Base-by-base conservation (phyloP, 495 filamentous ascomycete genomes). In the Penicillium bovifimosum region DNA sequence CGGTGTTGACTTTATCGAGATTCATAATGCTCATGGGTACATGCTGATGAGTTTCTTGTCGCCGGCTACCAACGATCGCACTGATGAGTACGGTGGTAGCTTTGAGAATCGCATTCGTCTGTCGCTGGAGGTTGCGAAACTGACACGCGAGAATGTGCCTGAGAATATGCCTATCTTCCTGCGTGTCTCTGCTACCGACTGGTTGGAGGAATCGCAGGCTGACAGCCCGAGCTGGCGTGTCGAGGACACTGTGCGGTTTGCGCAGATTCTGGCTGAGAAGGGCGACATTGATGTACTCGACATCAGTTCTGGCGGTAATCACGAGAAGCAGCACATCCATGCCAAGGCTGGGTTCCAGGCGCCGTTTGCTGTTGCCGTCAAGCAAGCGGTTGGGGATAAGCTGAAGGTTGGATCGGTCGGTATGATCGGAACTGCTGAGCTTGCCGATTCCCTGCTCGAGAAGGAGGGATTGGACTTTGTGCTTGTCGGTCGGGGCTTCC, bases 121-220 rank as follows among this genome's bases (percentile, higher is more conserved):
- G 17, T 62, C 73, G 0, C 57, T 78, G n/a, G 84, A 86, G 60
- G 71, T 87, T 28, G 76, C 79, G 17, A 67, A 81, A 32, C 47
- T 76, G 14, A 74, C 76, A 4, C 72, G 84, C 13, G 68, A 67
- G 6, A 69, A 60, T 6, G 80, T 86, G n/a, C 80, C 82, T 2
- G 59, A 76, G 9, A 54, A 63, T 24, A 85, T 86, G 81, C 87
- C 87, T 0, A 62, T 89, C 3, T 82, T 87, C 64, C 65, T 86
- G 5, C 79, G 83, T 9, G 71, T 86, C 47, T 74, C 71, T 6
- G 76, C 76, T 6, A 82, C 79, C 9, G 83, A 85, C 53, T 84
- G 80, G 80, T 60, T 84, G 6, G 77, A 81, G 35, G 72, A 77
- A 24, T 64, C 59, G 11, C 43, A 63, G 40, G 59, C 74, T 20